Base-by-base conservation (phyloP, 2,329 filamentous ascomycete species). In the Parasarocladium wereldwijsianum region DNA sequence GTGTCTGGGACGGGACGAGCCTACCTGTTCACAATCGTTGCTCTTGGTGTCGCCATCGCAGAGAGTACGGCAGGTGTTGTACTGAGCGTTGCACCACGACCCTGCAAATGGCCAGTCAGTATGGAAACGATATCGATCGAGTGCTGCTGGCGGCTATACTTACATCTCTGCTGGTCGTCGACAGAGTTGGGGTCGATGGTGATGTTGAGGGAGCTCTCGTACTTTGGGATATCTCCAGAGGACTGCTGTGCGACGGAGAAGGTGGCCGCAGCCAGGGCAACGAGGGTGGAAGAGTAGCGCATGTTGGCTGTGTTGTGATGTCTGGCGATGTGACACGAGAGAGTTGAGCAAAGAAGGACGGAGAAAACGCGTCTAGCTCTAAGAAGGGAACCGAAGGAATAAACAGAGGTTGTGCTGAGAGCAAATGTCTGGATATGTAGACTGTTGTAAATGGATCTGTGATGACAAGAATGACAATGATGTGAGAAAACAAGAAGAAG, bases 51-150 rank as follows among this genome's bases (percentile, higher is more conserved):
- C 38, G 32, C 41, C 35, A 31, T 44, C 46, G 51, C 67, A 72
- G 23, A 72, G 57, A 15, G 48, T 49, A 26, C 37, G 36, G 52
- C 67, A 72, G 22, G 58, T 62, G 46, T 66, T 60, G 35, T 46
- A 49, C 54, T 72, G 53, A 24, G 55, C 64, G 31, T 43, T 45
- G 47, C 67, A 72, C 66, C 66, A 71, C 12, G 41, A 33, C 26
- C 59, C 66, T 68, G 36, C 7, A 35, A 30, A n/a, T 23, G 24
- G n/a, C 26, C 23, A 34, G 17, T 18, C 14, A 29, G 13, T 15
- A 25, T 41, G 19, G 29, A 28, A 10, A 26, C 6, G 26, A 21
- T 18, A 20, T 11, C 22, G 32, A 20, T 15, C 27, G 17, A 19
- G 5, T 26, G 25, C 9, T 26, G 19, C 12, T 25, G 14, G 15